Conservation (phyloP, 108 stramenopile genomes). For the Ochromonas danica region DNA sequence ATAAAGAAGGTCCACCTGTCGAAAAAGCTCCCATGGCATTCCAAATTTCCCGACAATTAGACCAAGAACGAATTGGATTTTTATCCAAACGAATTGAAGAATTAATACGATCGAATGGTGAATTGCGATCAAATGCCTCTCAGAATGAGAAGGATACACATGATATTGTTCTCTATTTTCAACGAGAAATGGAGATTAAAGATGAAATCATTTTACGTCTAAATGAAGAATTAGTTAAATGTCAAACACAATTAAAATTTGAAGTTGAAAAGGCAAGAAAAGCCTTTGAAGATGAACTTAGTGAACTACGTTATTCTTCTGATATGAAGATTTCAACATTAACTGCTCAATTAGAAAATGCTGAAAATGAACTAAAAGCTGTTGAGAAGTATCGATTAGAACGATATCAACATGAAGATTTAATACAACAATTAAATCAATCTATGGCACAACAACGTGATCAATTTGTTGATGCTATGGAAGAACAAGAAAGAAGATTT, state of each 20-base stretch:
- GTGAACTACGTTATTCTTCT: constrained; percentile 10
- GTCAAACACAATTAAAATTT: constrained; percentile 47
- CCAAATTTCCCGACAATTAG: constrained; percentile 54
- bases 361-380: constrained; percentile 43
- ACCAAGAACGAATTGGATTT: constrained; percentile 53
- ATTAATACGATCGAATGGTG: constrained; percentile 48
- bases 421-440: constrained; percentile 42
- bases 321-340: constrained; percentile 6
- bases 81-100: constrained; percentile 53
- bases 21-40: background rate
- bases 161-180: constrained; percentile 66
- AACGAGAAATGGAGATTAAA: constrained; percentile 57
- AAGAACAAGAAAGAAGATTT: constrained; percentile 49
- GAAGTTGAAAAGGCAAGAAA: constrained; percentile 41
- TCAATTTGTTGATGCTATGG: constrained; percentile 22
- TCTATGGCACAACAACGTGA: background rate
- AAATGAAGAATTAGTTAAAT: constrained; percentile 47
- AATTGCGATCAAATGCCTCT: constrained; percentile 41
- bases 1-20: background rate
- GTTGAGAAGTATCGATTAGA: constrained; percentile 42
- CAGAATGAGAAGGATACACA: constrained; percentile 64
- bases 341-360: constrained; percentile 36
- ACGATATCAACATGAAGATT: constrained; percentile 41
- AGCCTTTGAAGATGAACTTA: constrained; percentile 25
- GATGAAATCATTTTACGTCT: constrained; percentile 51